Conservation (phyloP, 2,329 filamentous ascomycete species). For the Fusarium stilboides region DNA sequence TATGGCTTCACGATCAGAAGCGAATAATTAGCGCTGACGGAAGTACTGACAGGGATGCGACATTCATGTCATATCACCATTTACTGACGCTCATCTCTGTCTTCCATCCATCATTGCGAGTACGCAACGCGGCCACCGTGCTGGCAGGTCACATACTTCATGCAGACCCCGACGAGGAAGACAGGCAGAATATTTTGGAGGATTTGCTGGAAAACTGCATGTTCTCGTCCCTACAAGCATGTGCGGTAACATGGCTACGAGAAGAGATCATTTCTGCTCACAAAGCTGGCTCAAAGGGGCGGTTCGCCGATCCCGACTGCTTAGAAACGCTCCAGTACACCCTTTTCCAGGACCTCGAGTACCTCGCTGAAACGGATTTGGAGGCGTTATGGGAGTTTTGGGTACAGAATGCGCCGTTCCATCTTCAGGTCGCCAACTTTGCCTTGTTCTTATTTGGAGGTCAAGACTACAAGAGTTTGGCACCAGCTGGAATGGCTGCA, state of each 20-base stretch:
- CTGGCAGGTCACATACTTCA: constrained; percentile 71
- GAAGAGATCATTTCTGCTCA: constrained; percentile 71
- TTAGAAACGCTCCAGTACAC: constrained; percentile 73
- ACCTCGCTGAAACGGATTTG: constrained; percentile 60
- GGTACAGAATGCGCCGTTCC: constrained; percentile 66
- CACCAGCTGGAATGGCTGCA: constrained; percentile 70
- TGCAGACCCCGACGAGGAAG: constrained; percentile 71
- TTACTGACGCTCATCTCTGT: constrained; percentile 70
- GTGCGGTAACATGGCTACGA: constrained; percentile 74
- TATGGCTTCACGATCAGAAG: constrained; percentile 70
- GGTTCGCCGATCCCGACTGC: constrained; percentile 68
- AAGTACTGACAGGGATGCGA: constrained; percentile 55
- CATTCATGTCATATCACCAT: constrained; percentile 74
- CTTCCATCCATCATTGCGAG: constrained; percentile 69
- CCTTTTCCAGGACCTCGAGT: constrained; percentile 71
- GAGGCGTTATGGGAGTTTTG: constrained; percentile 67
- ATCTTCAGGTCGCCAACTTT: constrained; percentile 74
- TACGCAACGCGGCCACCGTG: constrained; percentile 68
- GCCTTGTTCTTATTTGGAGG: constrained; percentile 69
- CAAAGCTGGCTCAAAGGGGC: constrained; percentile 51
- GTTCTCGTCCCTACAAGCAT: constrained; percentile 73
- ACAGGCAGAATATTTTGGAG: constrained; percentile 73
- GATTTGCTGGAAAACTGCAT: constrained; percentile 77
- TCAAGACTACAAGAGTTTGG: constrained; percentile 61
- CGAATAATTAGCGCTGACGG: constrained; percentile 55